Evolutionary conservation across 306 rosid species (phyloP).

Genomic region (Leucaena leucocephala): DNA sequence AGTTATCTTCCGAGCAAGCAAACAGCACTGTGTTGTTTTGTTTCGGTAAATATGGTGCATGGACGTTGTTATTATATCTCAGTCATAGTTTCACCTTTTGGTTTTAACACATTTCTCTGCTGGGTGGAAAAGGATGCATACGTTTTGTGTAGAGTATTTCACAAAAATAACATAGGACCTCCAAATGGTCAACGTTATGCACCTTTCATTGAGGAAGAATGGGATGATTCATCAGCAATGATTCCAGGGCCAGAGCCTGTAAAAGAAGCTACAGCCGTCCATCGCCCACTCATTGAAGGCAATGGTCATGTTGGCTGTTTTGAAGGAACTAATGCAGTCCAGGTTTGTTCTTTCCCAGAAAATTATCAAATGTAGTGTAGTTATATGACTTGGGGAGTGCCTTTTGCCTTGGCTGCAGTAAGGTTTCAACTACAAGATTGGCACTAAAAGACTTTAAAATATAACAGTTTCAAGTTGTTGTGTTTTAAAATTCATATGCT

Average conservation of each 20-base stretch:
- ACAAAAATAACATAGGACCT: slow-evolving; percentile 97
- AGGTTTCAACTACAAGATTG: neutral
- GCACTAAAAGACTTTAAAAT: neutral
- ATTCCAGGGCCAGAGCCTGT: slow-evolving; percentile 65
- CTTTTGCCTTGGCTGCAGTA: neutral
- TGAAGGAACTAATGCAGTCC: slow-evolving; percentile 42
- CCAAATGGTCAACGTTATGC: slow-evolving; percentile 99
- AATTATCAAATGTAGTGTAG: neutral
- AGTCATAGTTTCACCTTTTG: slow-evolving; percentile 27
- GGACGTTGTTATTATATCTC: slow-evolving; percentile 45
- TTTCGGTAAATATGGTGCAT: slow-evolving; percentile 22
- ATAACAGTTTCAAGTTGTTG: neutral
- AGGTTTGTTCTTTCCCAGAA: slow-evolving; percentile 46
- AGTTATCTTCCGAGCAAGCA: slow-evolving; percentile 27
- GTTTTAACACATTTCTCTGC: slow-evolving; percentile 44
- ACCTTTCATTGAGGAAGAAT: slow-evolving; percentile 94
- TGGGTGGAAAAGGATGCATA: slow-evolving; percentile 84
- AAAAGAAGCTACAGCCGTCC: slow-evolving; percentile 40
- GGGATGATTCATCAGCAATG: slow-evolving; percentile 73
- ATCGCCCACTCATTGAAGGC: slow-evolving; percentile 39
- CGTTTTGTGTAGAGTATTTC: slow-evolving; percentile 98
- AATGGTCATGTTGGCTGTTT: slow-evolving; percentile 37
- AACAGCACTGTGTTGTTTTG: slow-evolving; percentile 18
- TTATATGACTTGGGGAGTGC: neutral
- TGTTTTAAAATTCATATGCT: neutral